Evolutionary conservation across 2,329 filamentous ascomycete genomes (phyloP).

Genomic region (Purpureocillium takamizusanense): DNA sequence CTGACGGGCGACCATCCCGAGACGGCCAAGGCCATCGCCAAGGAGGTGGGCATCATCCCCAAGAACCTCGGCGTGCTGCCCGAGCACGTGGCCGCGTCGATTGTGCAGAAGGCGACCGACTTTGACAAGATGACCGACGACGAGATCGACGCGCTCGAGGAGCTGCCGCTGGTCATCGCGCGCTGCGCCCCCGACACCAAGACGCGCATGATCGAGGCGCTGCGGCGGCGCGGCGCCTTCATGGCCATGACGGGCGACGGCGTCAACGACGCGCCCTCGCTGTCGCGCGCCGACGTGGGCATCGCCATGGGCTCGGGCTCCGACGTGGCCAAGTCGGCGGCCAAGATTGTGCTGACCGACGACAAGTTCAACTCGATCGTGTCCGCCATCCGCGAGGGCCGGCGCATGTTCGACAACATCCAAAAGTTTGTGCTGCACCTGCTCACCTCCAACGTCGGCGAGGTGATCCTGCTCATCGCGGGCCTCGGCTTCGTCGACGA

Average conservation of each 20-base stretch:
- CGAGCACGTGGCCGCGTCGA: constrained; percentile 52
- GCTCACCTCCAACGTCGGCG: constrained; percentile 72
- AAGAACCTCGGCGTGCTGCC: constrained; percentile 50
- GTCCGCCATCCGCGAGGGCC: constrained; percentile 71
- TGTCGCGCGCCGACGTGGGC: constrained; percentile 74
- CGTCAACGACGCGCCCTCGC: constrained; percentile 76
- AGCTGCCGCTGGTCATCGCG: constrained; percentile 73
- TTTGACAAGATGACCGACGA: constrained; percentile 70
- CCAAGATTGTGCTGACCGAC: constrained; percentile 75
- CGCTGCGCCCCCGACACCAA: constrained; percentile 81
- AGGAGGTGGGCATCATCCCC: constrained; percentile 69
- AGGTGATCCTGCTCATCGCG: constrained; percentile 72
- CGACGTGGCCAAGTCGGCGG: constrained; percentile 76
- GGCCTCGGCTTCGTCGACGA: constrained; percentile 74
- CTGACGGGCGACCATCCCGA: constrained; percentile 74
- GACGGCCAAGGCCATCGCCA: constrained; percentile 70
- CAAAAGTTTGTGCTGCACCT: constrained; percentile 80
- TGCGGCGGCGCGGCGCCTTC: constrained; percentile 67
- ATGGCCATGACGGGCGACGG: constrained; percentile 86
- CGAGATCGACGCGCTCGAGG: constrained; percentile 66
- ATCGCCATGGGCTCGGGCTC: constrained; percentile 88
- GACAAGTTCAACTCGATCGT: constrained; percentile 87
- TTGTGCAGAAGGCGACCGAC: constrained; percentile 67
- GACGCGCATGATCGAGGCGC: constrained; percentile 82
- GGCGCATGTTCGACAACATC: constrained; percentile 82